phyloP scores from a whole-genome alignment of 495 filamentous ascomycete genomes.

The Thermochaetoides thermophila region DNA sequence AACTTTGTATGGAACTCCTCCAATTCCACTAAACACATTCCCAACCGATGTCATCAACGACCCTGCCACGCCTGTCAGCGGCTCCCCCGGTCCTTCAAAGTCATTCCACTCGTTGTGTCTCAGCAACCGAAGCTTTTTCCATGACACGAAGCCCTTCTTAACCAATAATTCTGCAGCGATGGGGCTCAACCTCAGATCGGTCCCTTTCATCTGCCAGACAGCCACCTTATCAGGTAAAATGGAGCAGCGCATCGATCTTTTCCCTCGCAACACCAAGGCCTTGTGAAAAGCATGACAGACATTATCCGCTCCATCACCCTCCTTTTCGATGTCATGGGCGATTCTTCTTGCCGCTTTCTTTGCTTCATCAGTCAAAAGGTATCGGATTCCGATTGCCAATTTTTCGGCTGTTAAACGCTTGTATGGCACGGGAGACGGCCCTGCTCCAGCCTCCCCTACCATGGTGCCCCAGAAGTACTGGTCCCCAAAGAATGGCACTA shows the following conservation, averaged over 20 bases:
- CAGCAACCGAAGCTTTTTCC: conserved; percentile 48
- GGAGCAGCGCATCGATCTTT: conserved; percentile 51
- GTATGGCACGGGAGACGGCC: conserved; percentile 57
- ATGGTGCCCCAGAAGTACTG: conserved; percentile 77
- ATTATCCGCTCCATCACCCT: conserved; percentile 61
- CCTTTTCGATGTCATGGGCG: conserved; percentile 43
- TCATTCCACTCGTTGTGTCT: conserved; percentile 66
- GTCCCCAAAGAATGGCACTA: conserved; percentile 57
- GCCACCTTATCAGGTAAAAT: conserved; percentile 50
- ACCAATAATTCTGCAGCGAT: conserved; percentile 53
- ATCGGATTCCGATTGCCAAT: conserved; percentile 50
- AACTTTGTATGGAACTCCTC: conserved; percentile 41
- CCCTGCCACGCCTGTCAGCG: conserved; percentile 46
- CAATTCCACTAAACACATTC: conserved; percentile 41
- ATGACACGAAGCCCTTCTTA: conserved; percentile 40
- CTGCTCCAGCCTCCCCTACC: conserved; percentile 49
- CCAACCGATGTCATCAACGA: conserved; percentile 40
- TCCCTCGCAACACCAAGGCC: conserved; percentile 39
- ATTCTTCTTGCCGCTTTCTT: conserved; percentile 41
- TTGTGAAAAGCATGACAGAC: conserved; percentile 58
- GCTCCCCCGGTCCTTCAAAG: conserved; percentile 64
- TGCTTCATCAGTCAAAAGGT: conserved; percentile 46
- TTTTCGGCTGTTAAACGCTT: conserved; percentile 48
- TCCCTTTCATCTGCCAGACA: conserved; percentile 50
- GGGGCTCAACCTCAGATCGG: conserved; percentile 42